A percentile compares a stretch with the other conserved stretches of the same genome.
phyloP scores from a whole-genome alignment of 176 grass and related monocot species.

The Stipa capillata region DNA sequence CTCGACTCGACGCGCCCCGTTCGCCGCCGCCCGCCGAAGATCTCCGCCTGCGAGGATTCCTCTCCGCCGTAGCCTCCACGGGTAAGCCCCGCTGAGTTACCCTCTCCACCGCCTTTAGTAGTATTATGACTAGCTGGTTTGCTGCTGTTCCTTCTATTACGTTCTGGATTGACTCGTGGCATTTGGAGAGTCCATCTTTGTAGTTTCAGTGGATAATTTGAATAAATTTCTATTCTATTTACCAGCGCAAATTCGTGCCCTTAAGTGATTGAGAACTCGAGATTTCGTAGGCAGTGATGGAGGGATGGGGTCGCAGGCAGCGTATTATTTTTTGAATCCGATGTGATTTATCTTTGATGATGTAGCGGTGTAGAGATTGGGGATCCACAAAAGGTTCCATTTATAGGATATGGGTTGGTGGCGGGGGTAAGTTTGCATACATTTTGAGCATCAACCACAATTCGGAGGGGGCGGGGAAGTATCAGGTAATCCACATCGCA shows the following conservation, averaged over 20 bases:
- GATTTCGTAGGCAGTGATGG: background rate
- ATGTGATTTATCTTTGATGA: too few species aligned
- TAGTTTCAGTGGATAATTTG: background rate
- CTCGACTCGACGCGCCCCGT: background rate
- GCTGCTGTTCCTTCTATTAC: background rate
- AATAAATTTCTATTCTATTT: background rate
- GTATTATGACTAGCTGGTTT: background rate
- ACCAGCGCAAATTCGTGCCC: background rate
- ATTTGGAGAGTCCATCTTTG: background rate
- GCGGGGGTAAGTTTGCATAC: too few species aligned
- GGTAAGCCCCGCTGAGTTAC: background rate
- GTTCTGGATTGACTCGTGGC: background rate
- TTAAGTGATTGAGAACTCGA: background rate
- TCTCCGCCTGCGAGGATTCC: background rate
- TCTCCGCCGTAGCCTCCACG: background rate
- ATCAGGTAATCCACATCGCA: too few species aligned
- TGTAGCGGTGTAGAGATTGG: too few species aligned
- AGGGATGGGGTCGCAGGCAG: background rate
- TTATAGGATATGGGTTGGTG: background rate
- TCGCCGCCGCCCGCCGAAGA: background rate
- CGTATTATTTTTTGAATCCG: background rate
- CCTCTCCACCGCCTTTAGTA: background rate
- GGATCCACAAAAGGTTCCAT: too few species aligned
- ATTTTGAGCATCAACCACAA: too few species aligned
- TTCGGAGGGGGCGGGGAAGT: too few species aligned